A percentile compares a stretch with the other conserved stretches of the same genome.
These are phyloP conservation scores for Sideroxylon spinosum DNA, from an alignment of 179 eudicot genomes.

Conservation along the genomic window DNA sequence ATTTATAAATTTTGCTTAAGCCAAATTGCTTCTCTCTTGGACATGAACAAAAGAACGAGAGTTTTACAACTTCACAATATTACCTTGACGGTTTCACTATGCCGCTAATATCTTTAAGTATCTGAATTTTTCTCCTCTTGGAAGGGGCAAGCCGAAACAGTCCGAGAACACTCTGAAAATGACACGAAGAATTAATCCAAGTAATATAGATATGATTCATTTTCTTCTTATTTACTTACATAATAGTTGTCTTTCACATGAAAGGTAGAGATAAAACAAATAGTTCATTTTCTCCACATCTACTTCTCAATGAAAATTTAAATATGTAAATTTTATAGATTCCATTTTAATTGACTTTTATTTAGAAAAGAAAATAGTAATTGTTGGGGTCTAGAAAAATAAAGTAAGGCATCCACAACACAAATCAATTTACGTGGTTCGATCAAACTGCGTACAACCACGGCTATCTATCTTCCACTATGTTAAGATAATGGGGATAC, in stretches of 20 bases:
- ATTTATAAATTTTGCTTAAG: not conserved
- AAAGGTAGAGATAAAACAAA: not conserved
- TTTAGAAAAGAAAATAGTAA: no score
- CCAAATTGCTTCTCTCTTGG: not conserved
- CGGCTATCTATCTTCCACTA: no score
- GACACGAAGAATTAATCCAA: not conserved
- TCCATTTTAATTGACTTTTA: no score
- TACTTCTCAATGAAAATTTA: not conserved
- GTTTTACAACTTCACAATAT: not conserved
- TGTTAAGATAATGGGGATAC: no score
- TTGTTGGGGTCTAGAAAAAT: no score
- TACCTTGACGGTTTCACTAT: slow-evolving; percentile 67
- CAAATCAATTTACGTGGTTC: no score
- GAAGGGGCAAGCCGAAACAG: slow-evolving; percentile 47
- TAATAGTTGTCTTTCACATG: not conserved
- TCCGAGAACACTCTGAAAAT: slow-evolving; percentile 39
- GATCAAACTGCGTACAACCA: no score
- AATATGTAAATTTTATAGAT: no score
- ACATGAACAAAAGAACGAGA: not conserved
- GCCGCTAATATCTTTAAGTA: slow-evolving; percentile 55
- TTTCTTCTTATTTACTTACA: no score
- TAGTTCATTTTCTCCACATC: not conserved
- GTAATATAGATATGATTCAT: no score
- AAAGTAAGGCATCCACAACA: no score
- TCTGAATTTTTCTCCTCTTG: slow-evolving; percentile 45